Conservation (phyloP, 208 protist genomes). For the Strigomonas culicis region DNA sequence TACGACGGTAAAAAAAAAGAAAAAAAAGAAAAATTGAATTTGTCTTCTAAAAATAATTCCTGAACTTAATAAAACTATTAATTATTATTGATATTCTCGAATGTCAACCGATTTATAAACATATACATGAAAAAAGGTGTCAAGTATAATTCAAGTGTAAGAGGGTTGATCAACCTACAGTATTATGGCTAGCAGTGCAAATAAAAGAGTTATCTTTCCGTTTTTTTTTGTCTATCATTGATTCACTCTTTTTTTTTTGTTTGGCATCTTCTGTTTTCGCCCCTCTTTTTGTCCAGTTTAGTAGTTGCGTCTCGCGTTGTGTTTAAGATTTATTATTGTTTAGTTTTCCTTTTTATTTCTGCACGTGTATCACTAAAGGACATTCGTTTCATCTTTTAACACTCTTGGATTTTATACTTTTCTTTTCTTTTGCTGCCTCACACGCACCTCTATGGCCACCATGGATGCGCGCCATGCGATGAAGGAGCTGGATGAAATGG, state of each 20-base stretch:
- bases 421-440: constrained; percentile 4
- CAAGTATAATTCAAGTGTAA: no score
- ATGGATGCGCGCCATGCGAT: constrained; percentile 33
- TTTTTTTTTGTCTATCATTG: background rate
- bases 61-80: no score
- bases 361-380: background rate
- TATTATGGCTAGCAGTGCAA: background rate
- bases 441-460: no score
- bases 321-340: background rate
- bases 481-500: constrained; percentile 55
- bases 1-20: background rate
- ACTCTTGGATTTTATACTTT: background rate
- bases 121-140: no score
- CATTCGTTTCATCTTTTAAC: no score
- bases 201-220: background rate
- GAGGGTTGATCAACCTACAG: background rate
- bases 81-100: no score
- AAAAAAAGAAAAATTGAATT: constrained; percentile 3
- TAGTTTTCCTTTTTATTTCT: background rate
- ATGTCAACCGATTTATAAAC: no score
- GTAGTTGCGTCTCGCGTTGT: no score
- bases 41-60: no score
- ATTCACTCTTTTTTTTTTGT: background rate
- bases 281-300: no score
- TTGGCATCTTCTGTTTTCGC: no score